These are phyloP conservation scores for Zelonia costaricensis DNA, from an alignment of 208 protist genomes.

Conservation along the genomic window DNA sequence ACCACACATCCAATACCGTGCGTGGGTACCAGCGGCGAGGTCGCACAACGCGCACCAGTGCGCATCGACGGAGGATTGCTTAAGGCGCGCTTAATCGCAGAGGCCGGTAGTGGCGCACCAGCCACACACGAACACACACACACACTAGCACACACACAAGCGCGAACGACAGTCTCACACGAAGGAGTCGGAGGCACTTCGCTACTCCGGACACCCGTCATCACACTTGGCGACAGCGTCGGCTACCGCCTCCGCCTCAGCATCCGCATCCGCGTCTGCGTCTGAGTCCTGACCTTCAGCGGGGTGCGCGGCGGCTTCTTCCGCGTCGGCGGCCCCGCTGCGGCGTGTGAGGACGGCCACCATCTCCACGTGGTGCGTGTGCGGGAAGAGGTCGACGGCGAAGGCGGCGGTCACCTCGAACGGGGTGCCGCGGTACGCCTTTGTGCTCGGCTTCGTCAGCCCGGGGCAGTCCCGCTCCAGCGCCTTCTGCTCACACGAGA, in stretches of 20 bases:
- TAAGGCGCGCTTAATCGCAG: too few species aligned
- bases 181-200: background rate
- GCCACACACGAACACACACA: background rate
- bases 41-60: too few species aligned
- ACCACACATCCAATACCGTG: too few species aligned
- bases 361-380: constrained; percentile 95
- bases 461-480: constrained; percentile 85
- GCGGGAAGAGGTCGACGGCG: constrained; percentile 96
- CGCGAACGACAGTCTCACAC: background rate
- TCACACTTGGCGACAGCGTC: background rate
- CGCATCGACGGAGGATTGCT: too few species aligned
- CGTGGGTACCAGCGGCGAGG: too few species aligned
- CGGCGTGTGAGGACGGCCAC: constrained; percentile 86
- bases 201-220: background rate
- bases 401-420: constrained; percentile 88
- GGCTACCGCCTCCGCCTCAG: constrained; percentile 4
- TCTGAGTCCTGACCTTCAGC: too few species aligned
- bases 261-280: background rate
- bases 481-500: constrained; percentile 95
- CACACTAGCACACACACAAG: background rate
- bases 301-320: background rate
- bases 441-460: constrained; percentile 78
- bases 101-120: too few species aligned
- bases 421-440: constrained; percentile 71
- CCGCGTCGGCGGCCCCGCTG: constrained; percentile 1